These are phyloP conservation scores for Penicillium bialowiezense DNA, from an alignment of 495 filamentous ascomycete species.

Conservation along the genomic window DNA sequence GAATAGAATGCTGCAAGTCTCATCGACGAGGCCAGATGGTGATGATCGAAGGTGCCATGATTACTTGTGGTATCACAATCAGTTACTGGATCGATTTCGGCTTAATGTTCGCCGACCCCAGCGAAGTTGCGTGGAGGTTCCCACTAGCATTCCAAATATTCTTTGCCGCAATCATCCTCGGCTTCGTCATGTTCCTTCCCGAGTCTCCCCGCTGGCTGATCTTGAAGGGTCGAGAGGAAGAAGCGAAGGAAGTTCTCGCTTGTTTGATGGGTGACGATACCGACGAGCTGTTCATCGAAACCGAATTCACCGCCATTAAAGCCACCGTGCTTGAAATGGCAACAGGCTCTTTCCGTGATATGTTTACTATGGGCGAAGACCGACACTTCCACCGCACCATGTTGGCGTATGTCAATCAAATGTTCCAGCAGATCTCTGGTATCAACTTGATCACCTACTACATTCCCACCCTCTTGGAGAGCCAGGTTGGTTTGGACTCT, in stretches of 20 bases:
- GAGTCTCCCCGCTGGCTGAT: slow-evolving; percentile 77
- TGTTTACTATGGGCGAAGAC: slow-evolving; percentile 69
- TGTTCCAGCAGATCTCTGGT: slow-evolving; percentile 75
- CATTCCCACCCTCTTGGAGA: slow-evolving; percentile 60
- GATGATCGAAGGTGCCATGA: slow-evolving; percentile 74
- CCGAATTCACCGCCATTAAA: slow-evolving; percentile 70
- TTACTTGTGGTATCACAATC: slow-evolving; percentile 69
- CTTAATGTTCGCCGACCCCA: slow-evolving; percentile 62
- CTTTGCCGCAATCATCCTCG: slow-evolving; percentile 60
- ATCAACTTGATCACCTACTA: slow-evolving; percentile 80
- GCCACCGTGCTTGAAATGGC: slow-evolving; percentile 71
- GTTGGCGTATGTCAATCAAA: slow-evolving; percentile 72
- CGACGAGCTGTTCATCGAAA: slow-evolving; percentile 54
- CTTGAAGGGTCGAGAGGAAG: slow-evolving; percentile 62
- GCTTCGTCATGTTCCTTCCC: slow-evolving; percentile 61
- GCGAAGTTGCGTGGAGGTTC: slow-evolving; percentile 68
- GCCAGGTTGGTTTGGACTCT: slow-evolving; percentile 52
- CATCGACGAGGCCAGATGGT: slow-evolving; percentile 73
- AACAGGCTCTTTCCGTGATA: slow-evolving; percentile 61
- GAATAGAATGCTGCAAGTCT: slow-evolving; percentile 63
- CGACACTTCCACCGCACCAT: slow-evolving; percentile 71
- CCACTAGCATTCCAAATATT: slow-evolving; percentile 71
- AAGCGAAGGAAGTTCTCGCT: slow-evolving; percentile 60
- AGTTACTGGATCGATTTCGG: slow-evolving; percentile 77
- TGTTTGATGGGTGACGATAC: slow-evolving; percentile 54